Conservation (phyloP, 495 filamentous ascomycete genomes). For the Annulohypoxylon bovei region DNA sequence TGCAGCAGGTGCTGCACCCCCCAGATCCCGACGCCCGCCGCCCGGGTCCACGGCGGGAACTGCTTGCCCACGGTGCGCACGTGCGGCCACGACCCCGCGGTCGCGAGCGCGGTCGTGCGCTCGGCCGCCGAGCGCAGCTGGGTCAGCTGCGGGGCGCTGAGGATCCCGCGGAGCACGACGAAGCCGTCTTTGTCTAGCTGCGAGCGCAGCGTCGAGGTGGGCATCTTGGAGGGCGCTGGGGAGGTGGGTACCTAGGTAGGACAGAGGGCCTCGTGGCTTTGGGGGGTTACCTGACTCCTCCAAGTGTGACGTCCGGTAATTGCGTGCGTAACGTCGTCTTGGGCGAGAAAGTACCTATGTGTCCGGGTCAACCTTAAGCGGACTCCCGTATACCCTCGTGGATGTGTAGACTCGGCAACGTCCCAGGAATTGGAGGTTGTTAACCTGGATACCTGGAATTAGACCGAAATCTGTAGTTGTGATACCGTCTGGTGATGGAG, state of each 20-base stretch:
- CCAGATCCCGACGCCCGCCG: constrained; percentile 75
- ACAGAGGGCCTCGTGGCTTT: constrained; percentile 6
- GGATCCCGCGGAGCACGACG: constrained; percentile 50
- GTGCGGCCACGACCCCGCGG: constrained; percentile 74
- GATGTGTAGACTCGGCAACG: neutral
- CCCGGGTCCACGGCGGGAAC: constrained; percentile 76
- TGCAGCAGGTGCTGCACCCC: constrained; percentile 86
- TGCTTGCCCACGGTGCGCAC: constrained; percentile 86
- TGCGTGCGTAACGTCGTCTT: constrained; percentile 26
- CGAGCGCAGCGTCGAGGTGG: constrained; percentile 40
- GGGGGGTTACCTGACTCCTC: neutral
- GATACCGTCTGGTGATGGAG: constrained; percentile 18
- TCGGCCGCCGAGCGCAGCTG: constrained; percentile 64
- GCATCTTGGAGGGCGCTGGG: constrained; percentile 28
- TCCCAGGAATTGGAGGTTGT: neutral
- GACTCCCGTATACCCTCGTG: constrained; percentile 16
- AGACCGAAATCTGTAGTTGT: neutral
- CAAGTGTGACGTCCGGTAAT: constrained; percentile 16
- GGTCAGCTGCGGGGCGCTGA: constrained; percentile 41
- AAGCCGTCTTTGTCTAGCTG: constrained; percentile 49
- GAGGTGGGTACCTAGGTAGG: neutral
- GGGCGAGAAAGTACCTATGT: neutral
- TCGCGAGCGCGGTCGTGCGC: constrained; percentile 65
- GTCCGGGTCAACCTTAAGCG: neutral
- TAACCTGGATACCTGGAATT: neutral